A percentile compares a stretch with the other conserved stretches of the same genome.
phyloP scores from a whole-genome alignment of 768 basidiomycete genomes.

The Xerocomellus amylosporus region DNA sequence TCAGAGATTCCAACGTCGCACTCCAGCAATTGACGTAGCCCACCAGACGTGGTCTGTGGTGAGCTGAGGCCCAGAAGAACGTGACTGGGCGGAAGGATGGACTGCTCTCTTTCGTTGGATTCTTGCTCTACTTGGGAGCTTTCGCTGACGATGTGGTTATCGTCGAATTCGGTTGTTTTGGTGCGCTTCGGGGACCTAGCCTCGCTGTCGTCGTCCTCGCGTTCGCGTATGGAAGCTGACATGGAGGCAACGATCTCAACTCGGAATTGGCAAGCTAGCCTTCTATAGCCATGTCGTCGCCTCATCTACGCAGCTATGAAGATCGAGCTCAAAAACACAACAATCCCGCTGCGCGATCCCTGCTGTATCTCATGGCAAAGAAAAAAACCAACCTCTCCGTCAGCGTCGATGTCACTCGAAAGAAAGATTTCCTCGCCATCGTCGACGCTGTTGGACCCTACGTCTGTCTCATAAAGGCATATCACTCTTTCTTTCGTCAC shows the following conservation, averaged over 20 bases:
- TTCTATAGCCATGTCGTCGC: conserved; percentile 29
- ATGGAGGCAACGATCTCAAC: conserved; percentile 12
- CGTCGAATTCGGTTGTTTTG: conserved; percentile 31
- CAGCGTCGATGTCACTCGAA: conserved; percentile 88
- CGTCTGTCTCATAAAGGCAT: conserved; percentile 93
- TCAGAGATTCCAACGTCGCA: conserved; percentile 88
- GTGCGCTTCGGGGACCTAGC: conserved; percentile 40
- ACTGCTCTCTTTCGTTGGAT: conserved; percentile 6
- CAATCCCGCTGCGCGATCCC: conserved; percentile 75
- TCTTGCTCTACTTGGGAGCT: not conserved
- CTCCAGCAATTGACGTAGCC: conserved; percentile 62
- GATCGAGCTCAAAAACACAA: conserved; percentile 53
- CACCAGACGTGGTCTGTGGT: conserved; percentile 47
- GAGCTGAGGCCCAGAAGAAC: conserved; percentile 58
- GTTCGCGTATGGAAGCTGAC: conserved; percentile 42
- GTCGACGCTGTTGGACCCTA: conserved; percentile 86
- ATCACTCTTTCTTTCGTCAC: conserved; percentile 7
- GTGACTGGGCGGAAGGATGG: conserved; percentile 72
- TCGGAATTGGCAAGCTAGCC: not conserved
- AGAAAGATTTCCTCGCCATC: conserved; percentile 76
- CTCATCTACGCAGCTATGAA: conserved; percentile 55
- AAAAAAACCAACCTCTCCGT: conserved; percentile 93
- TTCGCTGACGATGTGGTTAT: conserved; percentile 5
- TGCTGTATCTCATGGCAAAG: conserved; percentile 78
- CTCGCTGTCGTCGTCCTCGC: conserved; percentile 45